phyloP scores from a whole-genome alignment of 2,329 filamentous ascomycete species.

The Aspergillus pseudoglaucus region DNA sequence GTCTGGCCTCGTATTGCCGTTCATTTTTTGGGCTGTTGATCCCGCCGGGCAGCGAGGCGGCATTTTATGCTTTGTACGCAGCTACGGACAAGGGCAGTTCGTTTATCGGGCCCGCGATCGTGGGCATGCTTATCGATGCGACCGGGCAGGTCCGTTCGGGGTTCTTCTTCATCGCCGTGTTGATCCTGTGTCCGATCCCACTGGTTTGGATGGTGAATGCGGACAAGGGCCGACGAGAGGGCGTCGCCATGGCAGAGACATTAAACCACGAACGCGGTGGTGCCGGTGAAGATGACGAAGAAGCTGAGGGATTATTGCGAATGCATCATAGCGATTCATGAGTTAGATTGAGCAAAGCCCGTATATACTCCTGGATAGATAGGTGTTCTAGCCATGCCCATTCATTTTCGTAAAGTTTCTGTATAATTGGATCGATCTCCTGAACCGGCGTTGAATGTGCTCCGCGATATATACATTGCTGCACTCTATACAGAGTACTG shows the following conservation, averaged over 20 bases:
- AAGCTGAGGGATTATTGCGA: slow-evolving; percentile 24
- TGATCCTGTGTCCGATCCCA: slow-evolving; percentile 76
- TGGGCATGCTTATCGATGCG: slow-evolving; percentile 76
- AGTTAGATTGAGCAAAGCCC: not conserved
- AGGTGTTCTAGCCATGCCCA: too few relatives aligned
- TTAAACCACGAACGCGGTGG: slow-evolving; percentile 8
- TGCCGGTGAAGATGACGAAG: slow-evolving; percentile 12
- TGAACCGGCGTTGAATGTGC: too few relatives aligned
- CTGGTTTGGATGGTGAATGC: slow-evolving; percentile 65
- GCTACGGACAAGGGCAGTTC: slow-evolving; percentile 92
- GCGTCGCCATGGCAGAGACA: slow-evolving; percentile 24
- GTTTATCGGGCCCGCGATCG: slow-evolving; percentile 82
- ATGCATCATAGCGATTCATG: slow-evolving; percentile 4
- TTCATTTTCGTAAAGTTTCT: too few relatives aligned
- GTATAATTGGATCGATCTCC: too few relatives aligned
- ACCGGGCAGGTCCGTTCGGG: slow-evolving; percentile 69
- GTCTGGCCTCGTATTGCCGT: slow-evolving; percentile 77
- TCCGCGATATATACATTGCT: too few relatives aligned
- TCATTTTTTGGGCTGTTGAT: slow-evolving; percentile 83
- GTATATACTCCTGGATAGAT: too few relatives aligned
- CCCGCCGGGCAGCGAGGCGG: slow-evolving; percentile 80
- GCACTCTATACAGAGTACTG: too few relatives aligned
- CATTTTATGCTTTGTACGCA: slow-evolving; percentile 88
- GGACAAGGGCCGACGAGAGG: slow-evolving; percentile 30
- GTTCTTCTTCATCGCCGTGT: slow-evolving; percentile 77